Evolutionary conservation across 163 green algal genomes (phyloP), one percentile per base, ranked within the genome.

Genomic region (Picocystis sp.): DNA sequence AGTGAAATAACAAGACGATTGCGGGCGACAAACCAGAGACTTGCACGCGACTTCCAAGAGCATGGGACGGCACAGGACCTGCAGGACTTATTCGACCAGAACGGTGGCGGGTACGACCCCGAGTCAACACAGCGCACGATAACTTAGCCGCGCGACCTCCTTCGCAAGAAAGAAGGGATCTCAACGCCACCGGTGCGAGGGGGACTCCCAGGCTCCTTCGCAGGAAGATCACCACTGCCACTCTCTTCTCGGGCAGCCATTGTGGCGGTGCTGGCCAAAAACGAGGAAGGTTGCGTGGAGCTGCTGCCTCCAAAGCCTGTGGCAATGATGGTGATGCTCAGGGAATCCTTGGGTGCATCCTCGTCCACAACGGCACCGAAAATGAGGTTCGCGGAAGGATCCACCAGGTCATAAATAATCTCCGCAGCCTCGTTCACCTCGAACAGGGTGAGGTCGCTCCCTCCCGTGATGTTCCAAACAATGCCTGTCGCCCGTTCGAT

Each of bases 401-500:
- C 82, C 11, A 94, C 86, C 50, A 92, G 57, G 41, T 88, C 74
- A 54, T 94, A 92, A 52, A 96, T 93, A 33, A 90, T 75, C 65
- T 93, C 81, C 3, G 86, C 87, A 0, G 87, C 87, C 57, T 87
- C 75, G 64, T 93, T 94, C 15, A 95, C 82, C 74, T 95, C 82
- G 48, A 81, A 76, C 35, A 94, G 69, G 0, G 73, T 86, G 65
- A 93, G 73, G 67, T 91, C 82, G 1, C 58, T 52, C 6, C 79
- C 77, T 0, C 87, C 87, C 10, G 87, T 93, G 70, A 96, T 93
- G 79, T 96, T 96, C 79, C 79, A 94, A 24, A 96, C 81, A 47
- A 96, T 87, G 60, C 87, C 87, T 1, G 80, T 94, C 1, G 86
- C 86, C 23, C 75, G 68, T 21, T 90, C 77, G 50, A 94, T 93